Evolutionary conservation across 2,329 filamentous ascomycete species (phyloP).

Genomic region (Monosporascus sp.): DNA sequence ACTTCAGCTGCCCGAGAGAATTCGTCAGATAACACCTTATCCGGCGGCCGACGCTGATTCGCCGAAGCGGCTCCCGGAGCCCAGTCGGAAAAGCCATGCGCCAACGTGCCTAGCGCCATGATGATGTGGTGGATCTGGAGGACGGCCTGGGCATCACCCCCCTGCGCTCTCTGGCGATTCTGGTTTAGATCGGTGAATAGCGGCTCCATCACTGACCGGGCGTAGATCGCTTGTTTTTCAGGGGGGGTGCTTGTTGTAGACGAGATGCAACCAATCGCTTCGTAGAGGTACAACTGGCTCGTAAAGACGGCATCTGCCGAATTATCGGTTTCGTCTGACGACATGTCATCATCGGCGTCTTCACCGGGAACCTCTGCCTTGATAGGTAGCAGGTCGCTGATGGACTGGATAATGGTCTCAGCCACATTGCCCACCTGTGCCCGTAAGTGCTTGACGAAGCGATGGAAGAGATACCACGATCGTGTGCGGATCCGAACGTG

Average conservation of each 20-base stretch:
- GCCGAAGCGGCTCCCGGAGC: conserved; percentile 54
- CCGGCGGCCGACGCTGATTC: conserved; percentile 44
- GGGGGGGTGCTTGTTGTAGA: conserved; percentile 72
- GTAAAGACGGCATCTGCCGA: conserved; percentile 88
- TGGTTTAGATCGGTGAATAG: conserved; percentile 85
- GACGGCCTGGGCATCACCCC: conserved; percentile 74
- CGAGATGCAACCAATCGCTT: conserved; percentile 88
- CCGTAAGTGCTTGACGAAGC: conserved; percentile 83
- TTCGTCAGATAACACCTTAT: conserved; percentile 71
- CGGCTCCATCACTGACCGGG: conserved; percentile 82
- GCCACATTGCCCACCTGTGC: conserved; percentile 82
- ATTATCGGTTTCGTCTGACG: conserved; percentile 85
- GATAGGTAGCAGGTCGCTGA: conserved; percentile 83
- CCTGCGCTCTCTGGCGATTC: conserved; percentile 70
- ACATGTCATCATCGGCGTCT: conserved; percentile 84
- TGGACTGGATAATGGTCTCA: conserved; percentile 84
- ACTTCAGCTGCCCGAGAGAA: conserved; percentile 85
- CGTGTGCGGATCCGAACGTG: conserved; percentile 82
- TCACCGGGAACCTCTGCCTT: conserved; percentile 81
- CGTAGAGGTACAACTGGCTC: conserved; percentile 88
- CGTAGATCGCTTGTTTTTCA: conserved; percentile 83
- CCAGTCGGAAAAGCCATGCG: conserved; percentile 90
- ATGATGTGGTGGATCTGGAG: conserved; percentile 95
- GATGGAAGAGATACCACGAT: conserved; percentile 96
- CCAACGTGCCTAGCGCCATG: conserved; percentile 89